Conservation (phyloP, 345 rosid genomes). For the Aurinia saxatilis region DNA sequence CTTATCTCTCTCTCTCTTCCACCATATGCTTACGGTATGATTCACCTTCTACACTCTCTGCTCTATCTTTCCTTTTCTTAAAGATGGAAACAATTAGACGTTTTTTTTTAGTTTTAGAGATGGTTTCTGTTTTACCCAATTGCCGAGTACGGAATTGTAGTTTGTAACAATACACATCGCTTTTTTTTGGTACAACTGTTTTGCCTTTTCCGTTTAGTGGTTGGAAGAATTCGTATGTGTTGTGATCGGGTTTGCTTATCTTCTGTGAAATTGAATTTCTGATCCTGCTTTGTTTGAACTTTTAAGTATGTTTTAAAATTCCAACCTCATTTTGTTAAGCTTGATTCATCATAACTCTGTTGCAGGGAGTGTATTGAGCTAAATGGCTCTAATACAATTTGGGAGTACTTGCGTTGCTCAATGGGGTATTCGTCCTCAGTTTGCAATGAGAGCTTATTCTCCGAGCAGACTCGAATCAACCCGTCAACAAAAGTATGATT, state of each 20-base stretch:
- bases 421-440: constrained; percentile 63
- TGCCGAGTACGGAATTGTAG: too few relatives aligned
- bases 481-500: constrained; percentile 33
- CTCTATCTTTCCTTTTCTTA: neutral
- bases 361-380: constrained; percentile 22
- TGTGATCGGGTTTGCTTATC: neutral
- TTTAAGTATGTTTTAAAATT: neutral
- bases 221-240: neutral
- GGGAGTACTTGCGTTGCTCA: constrained; percentile 71
- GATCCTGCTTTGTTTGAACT: neutral
- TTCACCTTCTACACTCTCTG: constrained; percentile 6
- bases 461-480: constrained; percentile 25
- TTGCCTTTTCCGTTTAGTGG: neutral
- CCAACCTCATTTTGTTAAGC: neutral
- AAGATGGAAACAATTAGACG: neutral
- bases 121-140: neutral
- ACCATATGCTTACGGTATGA: constrained; percentile 14
- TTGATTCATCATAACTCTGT: neutral
- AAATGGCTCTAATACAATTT: constrained; percentile 69
- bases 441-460: constrained; percentile 32
- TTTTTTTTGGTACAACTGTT: neutral
- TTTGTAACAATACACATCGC: too few relatives aligned
- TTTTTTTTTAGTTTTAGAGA: neutral
- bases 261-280: neutral
- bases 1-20: constrained; percentile 18